Conservation (phyloP, 371 early-diverging fungal genomes). For the Mucor indicus region DNA sequence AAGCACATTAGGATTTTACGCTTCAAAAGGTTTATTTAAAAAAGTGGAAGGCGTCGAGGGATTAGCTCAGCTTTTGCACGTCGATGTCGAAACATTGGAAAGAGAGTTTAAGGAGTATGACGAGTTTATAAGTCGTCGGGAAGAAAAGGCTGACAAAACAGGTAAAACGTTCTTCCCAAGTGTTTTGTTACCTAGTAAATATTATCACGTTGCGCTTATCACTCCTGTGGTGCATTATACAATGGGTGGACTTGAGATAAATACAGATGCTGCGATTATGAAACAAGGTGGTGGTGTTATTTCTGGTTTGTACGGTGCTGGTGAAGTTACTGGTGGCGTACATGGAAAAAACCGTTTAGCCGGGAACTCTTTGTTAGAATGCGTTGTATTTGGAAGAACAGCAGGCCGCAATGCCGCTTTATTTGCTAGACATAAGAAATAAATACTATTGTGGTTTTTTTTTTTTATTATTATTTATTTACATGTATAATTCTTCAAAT, state of each 20-base stretch:
- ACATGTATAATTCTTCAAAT: constrained; percentile 12
- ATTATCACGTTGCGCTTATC: constrained; percentile 68
- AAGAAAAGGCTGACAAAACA: constrained; percentile 48
- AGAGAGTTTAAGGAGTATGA: constrained; percentile 65
- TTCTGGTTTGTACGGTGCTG: constrained; percentile 72
- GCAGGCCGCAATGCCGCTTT: constrained; percentile 61
- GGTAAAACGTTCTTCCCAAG: constrained; percentile 72
- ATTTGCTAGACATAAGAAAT: too few species aligned
- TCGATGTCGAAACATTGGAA: constrained; percentile 36
- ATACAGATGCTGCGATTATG: constrained; percentile 43
- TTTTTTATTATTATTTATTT: constrained; percentile 1
- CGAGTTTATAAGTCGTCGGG: constrained; percentile 25
- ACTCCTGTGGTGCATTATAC: constrained; percentile 83
- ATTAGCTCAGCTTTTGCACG: constrained; percentile 57
- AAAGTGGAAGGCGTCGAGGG: constrained; percentile 43
- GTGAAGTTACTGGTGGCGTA: constrained; percentile 76
- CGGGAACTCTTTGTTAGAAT: constrained; percentile 81
- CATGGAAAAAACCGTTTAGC: constrained; percentile 84
- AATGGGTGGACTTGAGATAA: constrained; percentile 81
- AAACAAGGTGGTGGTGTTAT: constrained; percentile 6
- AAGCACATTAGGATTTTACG: constrained; percentile 59
- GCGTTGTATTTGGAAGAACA: constrained; percentile 82
- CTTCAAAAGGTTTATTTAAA: constrained; percentile 56
- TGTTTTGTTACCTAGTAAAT: constrained; percentile 30
- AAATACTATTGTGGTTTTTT: too few species aligned